These are phyloP conservation scores for Argentina anserina DNA, from an alignment of 306 rosid species.

Conservation along the genomic window DNA sequence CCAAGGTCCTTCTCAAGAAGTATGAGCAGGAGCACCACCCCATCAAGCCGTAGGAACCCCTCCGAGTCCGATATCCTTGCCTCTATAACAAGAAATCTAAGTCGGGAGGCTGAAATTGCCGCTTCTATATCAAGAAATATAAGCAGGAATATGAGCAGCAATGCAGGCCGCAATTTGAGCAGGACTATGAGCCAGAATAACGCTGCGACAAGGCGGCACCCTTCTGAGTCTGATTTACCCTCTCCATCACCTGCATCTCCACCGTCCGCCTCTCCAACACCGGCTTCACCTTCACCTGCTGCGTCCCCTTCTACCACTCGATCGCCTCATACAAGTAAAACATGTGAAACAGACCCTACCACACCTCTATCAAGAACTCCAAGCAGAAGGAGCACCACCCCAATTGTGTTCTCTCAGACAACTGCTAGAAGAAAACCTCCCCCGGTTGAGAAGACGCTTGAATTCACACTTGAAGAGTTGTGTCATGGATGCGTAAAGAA, in stretches of 20 bases:
- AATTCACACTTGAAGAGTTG: conserved; percentile 67
- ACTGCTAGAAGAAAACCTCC: conserved; percentile 55
- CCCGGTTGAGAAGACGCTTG: conserved; percentile 56
- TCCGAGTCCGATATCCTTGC: background rate
- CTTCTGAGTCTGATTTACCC: conserved; percentile 4
- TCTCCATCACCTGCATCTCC: conserved; percentile 3
- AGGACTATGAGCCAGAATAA: background rate
- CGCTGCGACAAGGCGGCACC: background rate
- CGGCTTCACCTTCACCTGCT: background rate
- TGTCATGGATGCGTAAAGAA: conserved; percentile 68
- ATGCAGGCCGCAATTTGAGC: background rate
- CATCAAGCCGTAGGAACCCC: conserved; percentile 5
- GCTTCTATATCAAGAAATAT: conserved; percentile 5
- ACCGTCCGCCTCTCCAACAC: background rate
- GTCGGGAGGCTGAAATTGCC: conserved; percentile 23
- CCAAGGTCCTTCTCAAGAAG: conserved; percentile 45
- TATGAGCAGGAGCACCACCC: conserved; percentile 34
- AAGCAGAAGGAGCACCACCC: conserved; percentile 50
- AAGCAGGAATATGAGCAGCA: background rate
- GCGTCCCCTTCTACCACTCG: background rate
- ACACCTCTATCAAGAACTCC: conserved; percentile 38
- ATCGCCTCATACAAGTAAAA: background rate
- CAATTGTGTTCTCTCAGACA: conserved; percentile 79
- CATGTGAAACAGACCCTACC: conserved; percentile 20
- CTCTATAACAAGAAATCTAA: conserved; percentile 2